These are phyloP conservation scores for Aschersonia sp. DNA, from an alignment of 2,329 filamentous ascomycete species.

Conservation along the genomic window DNA sequence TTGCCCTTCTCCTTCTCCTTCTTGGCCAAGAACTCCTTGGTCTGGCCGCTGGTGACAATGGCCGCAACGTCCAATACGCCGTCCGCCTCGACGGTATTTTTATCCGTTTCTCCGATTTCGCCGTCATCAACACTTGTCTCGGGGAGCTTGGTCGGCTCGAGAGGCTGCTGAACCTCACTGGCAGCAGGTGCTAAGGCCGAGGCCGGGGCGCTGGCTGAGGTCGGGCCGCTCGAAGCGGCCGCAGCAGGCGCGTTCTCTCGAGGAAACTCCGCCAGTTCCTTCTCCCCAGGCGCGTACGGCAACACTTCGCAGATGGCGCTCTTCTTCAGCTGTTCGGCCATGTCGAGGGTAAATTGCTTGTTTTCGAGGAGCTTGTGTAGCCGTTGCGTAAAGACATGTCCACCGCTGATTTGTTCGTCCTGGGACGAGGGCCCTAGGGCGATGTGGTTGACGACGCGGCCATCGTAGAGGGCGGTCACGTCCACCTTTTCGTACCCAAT, in stretches of 20 bases:
- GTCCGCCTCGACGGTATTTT: slow-evolving; percentile 35
- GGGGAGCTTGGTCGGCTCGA: not conserved
- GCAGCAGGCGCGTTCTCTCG: slow-evolving; percentile 14
- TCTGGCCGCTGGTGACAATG: slow-evolving; percentile 70
- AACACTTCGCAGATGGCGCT: slow-evolving; percentile 53
- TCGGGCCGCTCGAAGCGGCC: slow-evolving; percentile 5
- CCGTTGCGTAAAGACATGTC: slow-evolving; percentile 69
- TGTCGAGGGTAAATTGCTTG: slow-evolving; percentile 46
- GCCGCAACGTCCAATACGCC: slow-evolving; percentile 74
- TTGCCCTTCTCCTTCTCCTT: slow-evolving; percentile 66
- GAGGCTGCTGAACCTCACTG: not conserved
- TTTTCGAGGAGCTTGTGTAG: slow-evolving; percentile 50
- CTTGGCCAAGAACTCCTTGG: slow-evolving; percentile 68
- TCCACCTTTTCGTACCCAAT: slow-evolving; percentile 88
- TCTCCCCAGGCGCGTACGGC: slow-evolving; percentile 32
- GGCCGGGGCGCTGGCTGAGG: slow-evolving; percentile 1
- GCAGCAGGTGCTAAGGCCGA: not conserved
- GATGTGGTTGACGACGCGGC: slow-evolving; percentile 54
- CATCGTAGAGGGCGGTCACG: slow-evolving; percentile 79
- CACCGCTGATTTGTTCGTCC: slow-evolving; percentile 50
- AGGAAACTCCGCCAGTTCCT: slow-evolving; percentile 33
- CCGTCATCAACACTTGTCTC: slow-evolving; percentile 20
- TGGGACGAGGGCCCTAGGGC: slow-evolving; percentile 41
- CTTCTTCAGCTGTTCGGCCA: slow-evolving; percentile 57
- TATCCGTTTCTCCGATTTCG: slow-evolving; percentile 22